phyloP scores from a whole-genome alignment of 2,329 filamentous ascomycete species.

The Myriosclerotinia curreyana region DNA sequence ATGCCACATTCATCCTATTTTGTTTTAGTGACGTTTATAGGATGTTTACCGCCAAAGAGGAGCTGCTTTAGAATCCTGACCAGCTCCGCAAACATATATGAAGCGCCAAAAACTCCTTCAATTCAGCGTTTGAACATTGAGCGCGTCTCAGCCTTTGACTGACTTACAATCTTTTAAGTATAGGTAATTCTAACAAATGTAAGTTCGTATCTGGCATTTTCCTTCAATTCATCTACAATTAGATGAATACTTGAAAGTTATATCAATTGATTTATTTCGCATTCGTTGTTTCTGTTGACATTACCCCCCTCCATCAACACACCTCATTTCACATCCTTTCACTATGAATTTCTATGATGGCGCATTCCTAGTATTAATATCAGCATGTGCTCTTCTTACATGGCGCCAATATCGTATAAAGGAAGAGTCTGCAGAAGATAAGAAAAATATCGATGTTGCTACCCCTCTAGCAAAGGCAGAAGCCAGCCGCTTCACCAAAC shows the following conservation, averaged over 20 bases:
- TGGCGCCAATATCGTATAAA: slow-evolving; percentile 34
- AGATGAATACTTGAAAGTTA: background rate
- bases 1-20: slow-evolving; percentile 11
- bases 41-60: slow-evolving; percentile 11
- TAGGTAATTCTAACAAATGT: background rate
- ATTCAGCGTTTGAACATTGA: slow-evolving; percentile 8
- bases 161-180: background rate
- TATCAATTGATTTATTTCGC: background rate
- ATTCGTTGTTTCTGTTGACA: slow-evolving; percentile 1
- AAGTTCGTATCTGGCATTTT: background rate
- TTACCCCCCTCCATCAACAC: slow-evolving; percentile 9
- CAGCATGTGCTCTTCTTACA: slow-evolving; percentile 33
- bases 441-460: slow-evolving; percentile 22
- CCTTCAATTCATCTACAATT: background rate
- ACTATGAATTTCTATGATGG: slow-evolving; percentile 34
- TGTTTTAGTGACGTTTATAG: background rate
- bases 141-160: slow-evolving; percentile 21
- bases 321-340: background rate
- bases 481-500: slow-evolving; percentile 32
- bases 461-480: slow-evolving; percentile 35
- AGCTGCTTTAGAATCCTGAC: background rate
- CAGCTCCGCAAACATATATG: too few relatives aligned
- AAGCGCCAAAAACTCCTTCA: too few relatives aligned
- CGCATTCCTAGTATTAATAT: slow-evolving; percentile 33
- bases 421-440: slow-evolving; percentile 27